These are phyloP conservation scores for Ustilago vetiveriae DNA, from an alignment of 1,284 basidiomycete species.

Conservation along the genomic window DNA sequence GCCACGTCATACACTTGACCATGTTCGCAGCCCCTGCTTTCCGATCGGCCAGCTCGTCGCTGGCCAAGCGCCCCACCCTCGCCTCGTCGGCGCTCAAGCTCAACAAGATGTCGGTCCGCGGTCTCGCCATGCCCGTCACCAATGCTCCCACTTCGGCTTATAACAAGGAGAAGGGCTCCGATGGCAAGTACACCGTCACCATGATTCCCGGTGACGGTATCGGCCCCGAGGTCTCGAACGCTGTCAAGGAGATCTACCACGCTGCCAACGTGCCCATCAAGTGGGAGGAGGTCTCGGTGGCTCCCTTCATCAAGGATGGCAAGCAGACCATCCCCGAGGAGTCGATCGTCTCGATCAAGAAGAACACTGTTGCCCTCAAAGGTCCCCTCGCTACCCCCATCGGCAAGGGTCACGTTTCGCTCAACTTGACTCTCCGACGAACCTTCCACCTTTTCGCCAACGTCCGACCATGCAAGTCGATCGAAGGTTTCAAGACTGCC, in stretches of 20 bases:
- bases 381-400: conserved; percentile 77
- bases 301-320: conserved; percentile 84
- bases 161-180: conserved; percentile 62
- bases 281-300: conserved; percentile 99
- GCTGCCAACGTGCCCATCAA: conserved; percentile 73
- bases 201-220: conserved; percentile 92
- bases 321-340: conserved; percentile 95
- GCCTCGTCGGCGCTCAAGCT: conserved; percentile 47
- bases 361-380: conserved; percentile 97
- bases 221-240: conserved; percentile 96
- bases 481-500: conserved; percentile 96
- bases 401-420: conserved; percentile 97
- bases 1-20: background rate
- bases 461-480: conserved; percentile 94
- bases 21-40: conserved; percentile 46
- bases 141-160: conserved; percentile 63
- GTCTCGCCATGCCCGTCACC: conserved; percentile 58
- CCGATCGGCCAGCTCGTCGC: conserved; percentile 45
- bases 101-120: conserved; percentile 41
- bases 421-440: conserved; percentile 94
- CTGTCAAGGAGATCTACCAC: conserved; percentile 91
- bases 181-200: conserved; percentile 91
- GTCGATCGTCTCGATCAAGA: conserved; percentile 90
- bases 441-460: conserved; percentile 99
- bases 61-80: conserved; percentile 48